Base-by-base conservation (phyloP, 768 basidiomycete genomes). In the Termitomyces sp. region DNA sequence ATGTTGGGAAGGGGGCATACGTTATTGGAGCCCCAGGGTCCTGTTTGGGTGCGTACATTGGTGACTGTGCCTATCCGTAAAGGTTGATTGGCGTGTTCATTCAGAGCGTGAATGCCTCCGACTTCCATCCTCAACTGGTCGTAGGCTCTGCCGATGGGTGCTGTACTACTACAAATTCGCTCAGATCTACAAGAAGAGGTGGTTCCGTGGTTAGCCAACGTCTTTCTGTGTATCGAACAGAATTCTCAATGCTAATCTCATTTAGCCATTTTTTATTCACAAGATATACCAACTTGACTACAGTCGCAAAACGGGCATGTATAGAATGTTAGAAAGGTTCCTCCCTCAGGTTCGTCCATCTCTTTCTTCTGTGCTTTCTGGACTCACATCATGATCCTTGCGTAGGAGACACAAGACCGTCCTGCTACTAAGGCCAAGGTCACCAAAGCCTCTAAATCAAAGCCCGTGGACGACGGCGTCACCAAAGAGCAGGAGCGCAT, bases 211-310 rank as follows among this genome's bases (percentile, higher is more conserved):
- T 92, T 66, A 58, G 89, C 75, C 34, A 12, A 5, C 12, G 7
- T 25, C 29, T 56, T 37, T 31, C 19, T 19, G 8, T 37, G 25
- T 48, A n/a, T 42, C 42, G 5, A 59, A 37, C 35, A 45, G 35
- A 56, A 5, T 27, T 37, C 53, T 16, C 43, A 42, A 11, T 5
- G 34, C 40, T 40, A n/a, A 16, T 16, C 9, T 38, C 25, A 12
- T 56, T 21, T 59, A 92, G 88, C 87, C 90, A 0, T 87, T 90
- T 65, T 84, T 92, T 60, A 77, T 85, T 16, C 87, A 91, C 68
- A 86, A 84, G 69, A 78, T 96, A 17, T 97, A 84, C 64, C 90
- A 91, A 66, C 78, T 98, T 52, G 96, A 98, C 70, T 93, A 91
- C 64, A 93, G 85, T 63, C 84, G 88, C 40, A 82, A 78, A 7